Conservation (phyloP, 441 rosid genomes). For the Gossypium gossypioides region DNA sequence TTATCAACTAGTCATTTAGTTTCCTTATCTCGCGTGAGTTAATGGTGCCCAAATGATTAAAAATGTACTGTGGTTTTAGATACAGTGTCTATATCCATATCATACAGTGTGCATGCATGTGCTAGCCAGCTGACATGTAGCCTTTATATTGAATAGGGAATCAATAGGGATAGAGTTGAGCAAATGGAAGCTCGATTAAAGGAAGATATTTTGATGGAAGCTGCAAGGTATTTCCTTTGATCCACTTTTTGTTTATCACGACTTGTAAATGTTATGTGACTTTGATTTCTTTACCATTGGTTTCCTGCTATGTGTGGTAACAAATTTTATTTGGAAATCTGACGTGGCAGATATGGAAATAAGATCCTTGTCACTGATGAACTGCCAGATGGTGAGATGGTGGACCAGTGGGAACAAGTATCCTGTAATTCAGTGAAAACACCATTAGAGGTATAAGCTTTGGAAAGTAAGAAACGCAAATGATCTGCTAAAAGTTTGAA, state of each 20-base stretch:
- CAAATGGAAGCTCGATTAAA: conserved; percentile 91
- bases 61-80: neutral
- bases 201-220: conserved; percentile 85
- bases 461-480: conserved; percentile 6
- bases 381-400: conserved; percentile 98
- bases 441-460: conserved; percentile 60
- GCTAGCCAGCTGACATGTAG: neutral
- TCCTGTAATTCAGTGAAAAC: conserved; percentile 86
- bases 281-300: conserved; percentile 4
- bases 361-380: conserved; percentile 99
- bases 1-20: neutral
- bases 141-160: conserved; percentile 55
- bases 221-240: conserved; percentile 51
- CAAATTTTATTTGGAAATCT: conserved; percentile 20
- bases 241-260: conserved; percentile 7
- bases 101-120: neutral
- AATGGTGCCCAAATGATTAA: neutral
- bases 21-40: neutral
- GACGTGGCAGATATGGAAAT: conserved; percentile 73
- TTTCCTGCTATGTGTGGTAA: conserved; percentile 15
- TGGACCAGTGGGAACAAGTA: conserved; percentile 97
- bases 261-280: conserved; percentile 8
- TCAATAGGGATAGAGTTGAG: conserved; percentile 85
- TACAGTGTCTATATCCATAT: neutral
- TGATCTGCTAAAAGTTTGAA: conserved; percentile 12